These are phyloP conservation scores for Erodium texanum DNA, from an alignment of 441 rosid species.

Conservation along the genomic window DNA sequence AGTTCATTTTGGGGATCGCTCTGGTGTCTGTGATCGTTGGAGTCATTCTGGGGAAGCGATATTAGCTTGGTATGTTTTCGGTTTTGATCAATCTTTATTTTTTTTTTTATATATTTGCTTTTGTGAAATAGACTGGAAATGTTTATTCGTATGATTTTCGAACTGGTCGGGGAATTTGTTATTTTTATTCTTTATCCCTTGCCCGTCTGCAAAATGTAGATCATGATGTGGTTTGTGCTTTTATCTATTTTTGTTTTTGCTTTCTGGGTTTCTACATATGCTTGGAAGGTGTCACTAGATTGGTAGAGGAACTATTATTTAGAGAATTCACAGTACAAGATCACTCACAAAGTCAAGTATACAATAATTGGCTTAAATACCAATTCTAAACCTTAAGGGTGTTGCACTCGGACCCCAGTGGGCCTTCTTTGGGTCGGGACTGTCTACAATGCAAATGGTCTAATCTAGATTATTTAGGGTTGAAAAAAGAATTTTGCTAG, in stretches of 20 bases:
- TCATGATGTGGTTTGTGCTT: slow-evolving; percentile 15
- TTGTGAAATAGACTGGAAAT: slow-evolving; percentile 17
- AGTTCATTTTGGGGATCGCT: slow-evolving; percentile 57
- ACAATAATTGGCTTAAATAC: too few relatives aligned
- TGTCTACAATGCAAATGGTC: too few relatives aligned
- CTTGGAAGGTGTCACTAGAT: too few relatives aligned
- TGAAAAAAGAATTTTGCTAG: too few relatives aligned
- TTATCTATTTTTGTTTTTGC: neutral
- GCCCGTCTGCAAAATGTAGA: slow-evolving; percentile 16
- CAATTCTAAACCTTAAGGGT: too few relatives aligned
- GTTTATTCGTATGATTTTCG: slow-evolving; percentile 21
- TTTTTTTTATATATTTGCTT: slow-evolving; percentile 9
- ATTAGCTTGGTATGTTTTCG: slow-evolving; percentile 33
- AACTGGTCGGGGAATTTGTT: slow-evolving; percentile 27
- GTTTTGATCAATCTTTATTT: slow-evolving; percentile 13
- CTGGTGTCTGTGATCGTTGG: slow-evolving; percentile 67
- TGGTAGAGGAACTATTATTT: too few relatives aligned
- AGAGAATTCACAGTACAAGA: too few relatives aligned
- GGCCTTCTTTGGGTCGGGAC: too few relatives aligned
- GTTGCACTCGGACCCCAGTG: too few relatives aligned
- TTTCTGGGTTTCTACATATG: too few relatives aligned
- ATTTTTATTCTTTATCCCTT: slow-evolving; percentile 25
- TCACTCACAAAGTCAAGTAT: too few relatives aligned
- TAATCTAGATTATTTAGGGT: too few relatives aligned
- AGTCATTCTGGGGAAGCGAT: slow-evolving; percentile 66